Percentiles rank a stretch among this genome's conserved stretches.
Conservation (phyloP, 2,329 filamentous ascomycete species). For the Rasamsonia emersonii region DNA sequence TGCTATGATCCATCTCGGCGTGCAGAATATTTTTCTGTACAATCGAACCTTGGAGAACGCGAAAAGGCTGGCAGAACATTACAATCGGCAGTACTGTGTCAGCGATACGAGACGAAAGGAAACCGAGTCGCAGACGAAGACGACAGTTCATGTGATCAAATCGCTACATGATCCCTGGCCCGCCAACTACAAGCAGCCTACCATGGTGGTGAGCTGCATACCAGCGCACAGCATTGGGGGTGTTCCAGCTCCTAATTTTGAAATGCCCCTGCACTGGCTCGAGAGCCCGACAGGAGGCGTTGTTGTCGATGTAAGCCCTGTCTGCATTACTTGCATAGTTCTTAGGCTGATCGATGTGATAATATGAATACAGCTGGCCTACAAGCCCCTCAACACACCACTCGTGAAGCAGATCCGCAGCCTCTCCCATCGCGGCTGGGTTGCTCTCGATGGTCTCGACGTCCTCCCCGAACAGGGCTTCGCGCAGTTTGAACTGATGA, state of each 20-base stretch:
- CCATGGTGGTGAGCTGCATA: constrained; percentile 30
- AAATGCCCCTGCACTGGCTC: constrained; percentile 28
- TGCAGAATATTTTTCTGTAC: constrained; percentile 30
- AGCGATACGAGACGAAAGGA: constrained; percentile 11
- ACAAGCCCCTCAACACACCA: constrained; percentile 31
- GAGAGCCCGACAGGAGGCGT: constrained; percentile 32
- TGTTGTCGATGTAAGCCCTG: constrained; percentile 28
- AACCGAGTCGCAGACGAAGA: constrained; percentile 14
- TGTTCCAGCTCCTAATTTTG: constrained; percentile 27
- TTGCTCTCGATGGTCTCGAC: constrained; percentile 31
- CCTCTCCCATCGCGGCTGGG: constrained; percentile 29
- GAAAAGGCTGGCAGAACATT: constrained; percentile 27
- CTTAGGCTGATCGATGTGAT: constrained; percentile 1
- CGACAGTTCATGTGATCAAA: constrained; percentile 17
- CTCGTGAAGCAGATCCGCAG: constrained; percentile 27
- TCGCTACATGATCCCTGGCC: constrained; percentile 26
- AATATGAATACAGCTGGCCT: constrained; percentile 24
- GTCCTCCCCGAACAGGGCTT: constrained; percentile 33
- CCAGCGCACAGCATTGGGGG: constrained; percentile 28
- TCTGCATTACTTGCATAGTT: neutral
- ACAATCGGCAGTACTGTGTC: constrained; percentile 24
- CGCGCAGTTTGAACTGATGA: constrained; percentile 33
- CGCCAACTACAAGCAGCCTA: constrained; percentile 25
- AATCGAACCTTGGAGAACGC: constrained; percentile 29
- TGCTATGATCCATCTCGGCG: constrained; percentile 30